Evolutionary conservation across 2,329 filamentous ascomycete genomes (phyloP).

Genomic region (Neonectria faginata): DNA sequence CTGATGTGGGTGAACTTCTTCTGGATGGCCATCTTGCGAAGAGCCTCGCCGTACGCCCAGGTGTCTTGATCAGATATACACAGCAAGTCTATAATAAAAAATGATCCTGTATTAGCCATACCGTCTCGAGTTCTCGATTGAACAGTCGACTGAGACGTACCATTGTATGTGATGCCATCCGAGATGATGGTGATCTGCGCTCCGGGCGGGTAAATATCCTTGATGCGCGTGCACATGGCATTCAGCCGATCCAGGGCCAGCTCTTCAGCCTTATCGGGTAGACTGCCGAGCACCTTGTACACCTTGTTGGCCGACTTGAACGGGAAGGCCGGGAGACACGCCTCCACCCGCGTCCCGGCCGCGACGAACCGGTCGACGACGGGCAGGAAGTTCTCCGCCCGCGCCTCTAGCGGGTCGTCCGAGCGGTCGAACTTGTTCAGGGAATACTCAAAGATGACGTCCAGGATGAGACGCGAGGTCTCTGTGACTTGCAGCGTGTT

Average conservation of each 20-base stretch:
- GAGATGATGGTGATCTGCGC: constrained; percentile 58
- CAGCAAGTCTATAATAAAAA: constrained; percentile 55
- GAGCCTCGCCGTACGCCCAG: constrained; percentile 61
- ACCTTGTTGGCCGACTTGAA: constrained; percentile 51
- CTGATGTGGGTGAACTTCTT: constrained; percentile 56
- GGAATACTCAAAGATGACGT: constrained; percentile 42
- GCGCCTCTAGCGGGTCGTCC: constrained; percentile 17
- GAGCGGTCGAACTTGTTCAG: constrained; percentile 44
- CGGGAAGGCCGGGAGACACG: constrained; percentile 47
- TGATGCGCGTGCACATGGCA: constrained; percentile 42
- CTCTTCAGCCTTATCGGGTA: constrained; percentile 49
- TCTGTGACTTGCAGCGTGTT: neutral
- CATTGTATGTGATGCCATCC: constrained; percentile 66
- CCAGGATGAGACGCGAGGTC: constrained; percentile 32
- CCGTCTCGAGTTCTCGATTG: no score
- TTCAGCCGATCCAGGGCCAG: constrained; percentile 43
- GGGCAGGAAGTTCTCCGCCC: constrained; percentile 39
- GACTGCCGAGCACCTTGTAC: constrained; percentile 45
- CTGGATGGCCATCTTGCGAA: constrained; percentile 53
- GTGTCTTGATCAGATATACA: constrained; percentile 59
- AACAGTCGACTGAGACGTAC: constrained; percentile 43
- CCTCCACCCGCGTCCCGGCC: constrained; percentile 29
- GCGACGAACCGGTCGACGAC: constrained; percentile 39
- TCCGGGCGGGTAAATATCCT: constrained; percentile 42
- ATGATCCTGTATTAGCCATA: neutral